These are phyloP conservation scores for Coemansia sp. DNA, from an alignment of 192 early-diverging fungal species.

Conservation along the genomic window DNA sequence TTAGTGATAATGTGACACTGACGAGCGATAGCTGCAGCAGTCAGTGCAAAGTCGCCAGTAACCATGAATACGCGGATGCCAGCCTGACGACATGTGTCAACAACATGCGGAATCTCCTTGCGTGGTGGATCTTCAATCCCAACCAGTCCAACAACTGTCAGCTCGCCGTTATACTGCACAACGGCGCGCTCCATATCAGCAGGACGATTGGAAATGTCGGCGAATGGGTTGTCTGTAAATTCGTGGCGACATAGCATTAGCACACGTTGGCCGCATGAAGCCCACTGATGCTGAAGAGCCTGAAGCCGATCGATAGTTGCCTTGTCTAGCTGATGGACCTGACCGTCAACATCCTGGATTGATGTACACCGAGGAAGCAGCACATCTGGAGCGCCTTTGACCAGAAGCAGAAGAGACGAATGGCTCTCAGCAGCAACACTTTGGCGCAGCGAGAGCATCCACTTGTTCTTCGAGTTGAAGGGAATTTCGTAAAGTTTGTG, in stretches of 20 bases:
- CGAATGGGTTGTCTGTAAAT: conserved; percentile 44
- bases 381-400: conserved; percentile 82
- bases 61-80: conserved; percentile 81
- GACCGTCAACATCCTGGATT: conserved; percentile 43
- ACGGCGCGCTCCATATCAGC: conserved; percentile 23
- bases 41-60: conserved; percentile 76
- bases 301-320: conserved; percentile 25
- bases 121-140: conserved; percentile 86
- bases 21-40: conserved; percentile 75
- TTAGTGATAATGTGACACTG: conserved; percentile 73
- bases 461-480: conserved; percentile 75
- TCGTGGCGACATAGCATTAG: conserved; percentile 47
- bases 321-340: conserved; percentile 36
- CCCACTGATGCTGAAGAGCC: conserved; percentile 55
- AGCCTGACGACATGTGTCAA: conserved; percentile 60
- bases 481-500: conserved; percentile 54
- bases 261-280: conserved; percentile 58
- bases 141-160: conserved; percentile 71
- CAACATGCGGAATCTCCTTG: conserved; percentile 61
- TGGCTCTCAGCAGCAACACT: conserved; percentile 2
- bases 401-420: conserved; percentile 47
- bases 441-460: conserved; percentile 57
- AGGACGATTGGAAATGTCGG: conserved; percentile 30
- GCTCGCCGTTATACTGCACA: conserved; percentile 35
- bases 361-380: conserved; percentile 56